Conservation (phyloP, 495 filamentous ascomycete genomes). For the Parmelia sp. region DNA sequence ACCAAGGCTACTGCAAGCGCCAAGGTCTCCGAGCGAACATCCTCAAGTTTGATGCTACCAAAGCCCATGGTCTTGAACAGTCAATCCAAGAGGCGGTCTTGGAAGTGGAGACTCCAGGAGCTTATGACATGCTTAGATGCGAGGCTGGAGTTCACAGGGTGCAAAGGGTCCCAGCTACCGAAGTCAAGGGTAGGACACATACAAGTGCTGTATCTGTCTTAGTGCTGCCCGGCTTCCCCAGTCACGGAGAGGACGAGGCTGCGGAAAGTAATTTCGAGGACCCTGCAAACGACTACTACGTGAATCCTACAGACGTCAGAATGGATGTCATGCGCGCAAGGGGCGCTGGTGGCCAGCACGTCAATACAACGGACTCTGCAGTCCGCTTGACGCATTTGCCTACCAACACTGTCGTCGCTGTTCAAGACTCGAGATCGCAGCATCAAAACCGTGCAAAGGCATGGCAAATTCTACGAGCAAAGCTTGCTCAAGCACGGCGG, state of each 20-base stretch:
- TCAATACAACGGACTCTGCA: conserved; percentile 96
- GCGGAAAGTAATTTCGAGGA: conserved; percentile 58
- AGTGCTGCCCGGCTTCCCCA: conserved; percentile 81
- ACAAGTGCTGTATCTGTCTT: conserved; percentile 88
- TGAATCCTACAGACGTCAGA: conserved; percentile 78
- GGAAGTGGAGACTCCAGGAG: conserved; percentile 68
- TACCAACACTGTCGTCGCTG: conserved; percentile 74
- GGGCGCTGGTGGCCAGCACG: conserved; percentile 93
- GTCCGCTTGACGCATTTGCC: conserved; percentile 90
- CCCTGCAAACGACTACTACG: conserved; percentile 82
- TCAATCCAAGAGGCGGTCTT: conserved; percentile 78
- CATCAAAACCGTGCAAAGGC: conserved; percentile 78
- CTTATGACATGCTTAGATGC: conserved; percentile 71
- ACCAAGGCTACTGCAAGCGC: conserved; percentile 65
- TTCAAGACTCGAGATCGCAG: conserved; percentile 92
- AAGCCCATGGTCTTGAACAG: conserved; percentile 40
- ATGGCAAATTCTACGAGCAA: conserved; percentile 77
- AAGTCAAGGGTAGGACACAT: conserved; percentile 82
- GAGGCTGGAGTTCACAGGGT: conserved; percentile 95
- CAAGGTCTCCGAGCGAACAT: conserved; percentile 53
- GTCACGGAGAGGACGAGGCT: conserved; percentile 38
- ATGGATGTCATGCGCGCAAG: conserved; percentile 85
- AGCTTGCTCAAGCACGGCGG: conserved; percentile 70
- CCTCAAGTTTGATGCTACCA: conserved; percentile 51
- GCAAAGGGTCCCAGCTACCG: conserved; percentile 85